phyloP scores from a whole-genome alignment of 306 rosid species.

The Boehmeria nivea region DNA sequence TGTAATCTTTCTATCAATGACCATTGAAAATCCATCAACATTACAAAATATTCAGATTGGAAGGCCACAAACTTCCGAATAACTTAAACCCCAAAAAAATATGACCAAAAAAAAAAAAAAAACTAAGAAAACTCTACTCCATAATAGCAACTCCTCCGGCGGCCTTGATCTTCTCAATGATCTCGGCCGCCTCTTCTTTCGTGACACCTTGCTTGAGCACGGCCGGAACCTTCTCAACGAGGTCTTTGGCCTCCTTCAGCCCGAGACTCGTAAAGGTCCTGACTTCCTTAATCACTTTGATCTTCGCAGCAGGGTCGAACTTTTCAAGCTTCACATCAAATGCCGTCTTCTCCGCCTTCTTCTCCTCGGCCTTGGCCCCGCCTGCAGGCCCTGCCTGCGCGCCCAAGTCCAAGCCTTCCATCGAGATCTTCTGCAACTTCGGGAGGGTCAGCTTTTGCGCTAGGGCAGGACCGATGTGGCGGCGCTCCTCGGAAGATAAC shows the following conservation, averaged over 20 bases:
- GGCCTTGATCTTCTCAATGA: constrained; percentile 29
- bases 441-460: constrained; percentile 21
- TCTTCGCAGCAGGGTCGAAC: constrained; percentile 21
- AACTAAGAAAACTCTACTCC: constrained; percentile 12
- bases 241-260: constrained; percentile 33
- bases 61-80: neutral
- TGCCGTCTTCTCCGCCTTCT: constrained; percentile 29
- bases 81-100: neutral
- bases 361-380: constrained; percentile 27
- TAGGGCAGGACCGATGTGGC: constrained; percentile 28
- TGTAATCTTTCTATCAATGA: neutral
- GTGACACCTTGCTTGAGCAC: constrained; percentile 32
- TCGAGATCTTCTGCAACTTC: constrained; percentile 20
- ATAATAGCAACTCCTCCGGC: constrained; percentile 36
- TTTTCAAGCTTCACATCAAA: constrained; percentile 34
- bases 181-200: constrained; percentile 29
- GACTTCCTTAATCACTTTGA: constrained; percentile 38
- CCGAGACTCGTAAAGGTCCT: constrained; percentile 29
- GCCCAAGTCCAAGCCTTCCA: constrained; percentile 25
- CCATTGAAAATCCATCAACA: neutral
- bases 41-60: constrained; percentile 4
- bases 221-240: constrained; percentile 31
- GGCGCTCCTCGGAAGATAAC: constrained; percentile 21
- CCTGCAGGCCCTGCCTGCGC: constrained; percentile 21
- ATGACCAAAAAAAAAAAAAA: too few species aligned